These are phyloP conservation scores for Marchantia polymorpha DNA, from an alignment of 225 moss, liverwort and hornwort species.

Conservation along the genomic window DNA sequence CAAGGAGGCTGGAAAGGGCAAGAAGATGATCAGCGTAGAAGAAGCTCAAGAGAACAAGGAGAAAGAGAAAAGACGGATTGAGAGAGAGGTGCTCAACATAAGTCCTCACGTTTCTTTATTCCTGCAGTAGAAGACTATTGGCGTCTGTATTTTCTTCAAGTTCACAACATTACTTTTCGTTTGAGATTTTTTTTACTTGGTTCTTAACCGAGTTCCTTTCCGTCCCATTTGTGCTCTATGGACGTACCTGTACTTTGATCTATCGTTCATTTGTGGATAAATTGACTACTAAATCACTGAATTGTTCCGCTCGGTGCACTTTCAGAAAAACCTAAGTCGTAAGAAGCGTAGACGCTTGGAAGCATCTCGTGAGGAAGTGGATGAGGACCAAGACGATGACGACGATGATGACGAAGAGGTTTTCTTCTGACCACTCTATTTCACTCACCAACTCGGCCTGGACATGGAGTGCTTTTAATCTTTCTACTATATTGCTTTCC, in stretches of 20 bases:
- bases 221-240: not conserved
- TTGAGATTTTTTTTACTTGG: too few relatives aligned
- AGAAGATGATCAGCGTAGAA: slow-evolving; percentile 56
- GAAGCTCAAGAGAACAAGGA: slow-evolving; percentile 74
- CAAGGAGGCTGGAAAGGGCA: slow-evolving; percentile 18
- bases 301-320: not conserved
- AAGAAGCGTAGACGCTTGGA: slow-evolving; percentile 88
- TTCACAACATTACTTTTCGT: too few relatives aligned
- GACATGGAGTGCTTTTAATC: too few relatives aligned
- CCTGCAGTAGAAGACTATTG: not conserved
- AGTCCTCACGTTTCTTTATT: not conserved
- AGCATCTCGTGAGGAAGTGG: slow-evolving; percentile 75
- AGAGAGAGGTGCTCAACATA: slow-evolving; percentile 59
- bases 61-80: slow-evolving; percentile 75
- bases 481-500: too few relatives aligned
- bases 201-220: too few relatives aligned
- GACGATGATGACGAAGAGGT: slow-evolving; percentile 36
- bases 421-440: not conserved
- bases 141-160: not conserved
- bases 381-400: slow-evolving; percentile 47
- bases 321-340: slow-evolving; percentile 78
- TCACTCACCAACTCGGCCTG: too few relatives aligned
- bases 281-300: not conserved
- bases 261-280: not conserved
- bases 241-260: not conserved